Evolutionary conservation across 345 rosid genomes (phyloP), one percentile per base, ranked within the genome.

Genomic region (Sonneratia alba): DNA sequence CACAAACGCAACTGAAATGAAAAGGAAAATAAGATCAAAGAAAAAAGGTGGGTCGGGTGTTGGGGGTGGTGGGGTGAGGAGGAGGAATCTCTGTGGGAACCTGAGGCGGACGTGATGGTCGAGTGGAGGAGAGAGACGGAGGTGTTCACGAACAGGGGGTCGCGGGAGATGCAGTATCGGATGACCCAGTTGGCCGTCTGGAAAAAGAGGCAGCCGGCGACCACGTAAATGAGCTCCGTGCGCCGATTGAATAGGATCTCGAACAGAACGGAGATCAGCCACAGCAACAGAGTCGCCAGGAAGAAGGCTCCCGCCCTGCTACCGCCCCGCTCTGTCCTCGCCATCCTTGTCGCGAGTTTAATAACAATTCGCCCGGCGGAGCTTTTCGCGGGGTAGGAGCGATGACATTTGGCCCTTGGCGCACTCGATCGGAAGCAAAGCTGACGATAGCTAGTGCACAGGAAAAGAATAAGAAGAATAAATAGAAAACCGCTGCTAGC

Each of bases 121-220:
- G 98, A 91, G 79, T 93, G 98, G 79, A 93, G 86, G 63, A 93
- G 94, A 68, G 98, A 93, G 71, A 89, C 96, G 36, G 86, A 82
- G 79, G 97, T 93, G 24, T 91, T 93, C 48, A 93, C 98, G 53
- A 89, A 88, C 76, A 91, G 87, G 77, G 94, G 89, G 69, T 91
- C 96, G 68, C 96, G 96, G 77, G 92, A 89, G 69, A 89, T 76
- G 73, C 53, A 68, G 34, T 61, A 24, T 27, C 96, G 86, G 75
- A 91, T 67, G 27, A 82, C 75, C 90, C 89, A 85, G 75, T 91
- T 93, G 47, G 90, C 87, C 24, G 71, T 45, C 75, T 93, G 96
- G 89, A 77, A 91, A 72, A 93, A 87, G 59, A 69, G 80, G 59
- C 77, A 82, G 21, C 97, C 97, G 0, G 74, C 80, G 13, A 88